These are phyloP conservation scores for Hibiscus tridactylites DNA, from an alignment of 345 rosid genomes.

Conservation along the genomic window DNA sequence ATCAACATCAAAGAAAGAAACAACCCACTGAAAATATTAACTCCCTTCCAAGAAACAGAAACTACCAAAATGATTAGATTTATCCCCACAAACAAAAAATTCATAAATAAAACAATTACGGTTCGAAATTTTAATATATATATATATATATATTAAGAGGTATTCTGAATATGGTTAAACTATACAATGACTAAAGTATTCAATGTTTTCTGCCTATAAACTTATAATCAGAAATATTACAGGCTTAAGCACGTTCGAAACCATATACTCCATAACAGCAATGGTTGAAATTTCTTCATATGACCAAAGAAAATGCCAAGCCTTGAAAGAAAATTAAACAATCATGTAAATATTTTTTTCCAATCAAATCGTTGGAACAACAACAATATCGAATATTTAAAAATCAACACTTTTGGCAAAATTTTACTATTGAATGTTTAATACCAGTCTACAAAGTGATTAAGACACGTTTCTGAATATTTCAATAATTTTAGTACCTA, in stretches of 20 bases:
- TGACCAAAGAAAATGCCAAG: not conserved
- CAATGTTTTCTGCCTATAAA: too few species aligned
- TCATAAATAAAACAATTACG: not conserved
- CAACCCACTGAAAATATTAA: not conserved
- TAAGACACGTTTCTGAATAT: slow-evolving; percentile 18
- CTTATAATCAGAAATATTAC: too few species aligned
- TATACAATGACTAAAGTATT: too few species aligned
- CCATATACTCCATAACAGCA: too few species aligned
- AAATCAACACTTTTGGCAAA: too few species aligned
- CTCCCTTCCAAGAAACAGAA: slow-evolving; percentile 34
- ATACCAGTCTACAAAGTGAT: slow-evolving; percentile 19
- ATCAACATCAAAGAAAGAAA: slow-evolving; percentile 14
- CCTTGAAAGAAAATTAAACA: too few species aligned
- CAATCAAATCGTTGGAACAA: not conserved
- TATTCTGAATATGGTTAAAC: too few species aligned
- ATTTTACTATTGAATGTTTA: not conserved
- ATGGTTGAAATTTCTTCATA: not conserved
- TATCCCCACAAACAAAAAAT: not conserved
- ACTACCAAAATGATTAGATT: slow-evolving; percentile 34
- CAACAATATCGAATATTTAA: not conserved
- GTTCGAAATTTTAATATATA: not conserved
- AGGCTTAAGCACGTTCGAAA: too few species aligned
- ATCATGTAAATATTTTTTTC: too few species aligned
- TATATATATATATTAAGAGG: too few species aligned
- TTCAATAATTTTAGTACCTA: slow-evolving; percentile 12